Percentiles rank a stretch among this genome's conserved stretches.
These are phyloP conservation scores for Pythium pyrilobum DNA, from an alignment of 352 stramenopile genomes.

Conservation along the genomic window DNA sequence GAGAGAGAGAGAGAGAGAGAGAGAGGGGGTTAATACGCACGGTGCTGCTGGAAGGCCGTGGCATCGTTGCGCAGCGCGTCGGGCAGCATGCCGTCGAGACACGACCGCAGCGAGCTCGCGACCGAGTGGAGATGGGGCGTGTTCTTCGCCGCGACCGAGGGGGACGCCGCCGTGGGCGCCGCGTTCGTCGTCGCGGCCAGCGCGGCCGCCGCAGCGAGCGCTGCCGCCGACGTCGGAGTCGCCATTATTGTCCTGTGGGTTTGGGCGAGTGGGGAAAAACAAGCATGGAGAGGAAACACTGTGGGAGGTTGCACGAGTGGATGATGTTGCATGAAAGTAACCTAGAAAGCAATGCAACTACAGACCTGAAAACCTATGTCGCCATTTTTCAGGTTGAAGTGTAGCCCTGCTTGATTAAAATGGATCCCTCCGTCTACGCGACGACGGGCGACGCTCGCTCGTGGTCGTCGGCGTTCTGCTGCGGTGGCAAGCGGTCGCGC, in stretches of 20 bases:
- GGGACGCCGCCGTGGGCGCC: background rate
- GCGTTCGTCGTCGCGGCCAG: background rate
- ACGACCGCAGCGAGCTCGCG: constrained; percentile 73
- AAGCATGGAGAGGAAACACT: background rate
- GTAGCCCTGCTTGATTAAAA: too few relatives aligned
- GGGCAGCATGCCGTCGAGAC: constrained; percentile 80
- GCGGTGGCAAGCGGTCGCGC: background rate
- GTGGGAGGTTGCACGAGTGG: constrained; percentile 8
- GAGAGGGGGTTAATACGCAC: constrained; percentile 22
- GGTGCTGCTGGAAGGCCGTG: constrained; percentile 61
- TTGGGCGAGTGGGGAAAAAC: background rate
- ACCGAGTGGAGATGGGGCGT: constrained; percentile 78
- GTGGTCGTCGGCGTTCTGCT: background rate
- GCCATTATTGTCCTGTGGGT: constrained; percentile 6
- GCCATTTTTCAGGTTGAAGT: constrained; percentile 19
- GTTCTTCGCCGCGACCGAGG: constrained; percentile 41
- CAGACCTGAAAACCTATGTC: background rate
- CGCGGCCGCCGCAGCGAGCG: constrained; percentile 4
- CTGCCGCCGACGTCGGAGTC: constrained; percentile 15
- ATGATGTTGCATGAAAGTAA: constrained; percentile 19
- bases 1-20: background rate
- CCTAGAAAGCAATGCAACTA: background rate
- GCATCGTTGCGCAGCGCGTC: constrained; percentile 81
- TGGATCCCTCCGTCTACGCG: too few relatives aligned
- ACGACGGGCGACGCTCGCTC: too few relatives aligned